Evolutionary conservation across 1,284 basidiomycete species (phyloP), one percentile per base, ranked within the genome.

Genomic region (Pascua sp.): DNA sequence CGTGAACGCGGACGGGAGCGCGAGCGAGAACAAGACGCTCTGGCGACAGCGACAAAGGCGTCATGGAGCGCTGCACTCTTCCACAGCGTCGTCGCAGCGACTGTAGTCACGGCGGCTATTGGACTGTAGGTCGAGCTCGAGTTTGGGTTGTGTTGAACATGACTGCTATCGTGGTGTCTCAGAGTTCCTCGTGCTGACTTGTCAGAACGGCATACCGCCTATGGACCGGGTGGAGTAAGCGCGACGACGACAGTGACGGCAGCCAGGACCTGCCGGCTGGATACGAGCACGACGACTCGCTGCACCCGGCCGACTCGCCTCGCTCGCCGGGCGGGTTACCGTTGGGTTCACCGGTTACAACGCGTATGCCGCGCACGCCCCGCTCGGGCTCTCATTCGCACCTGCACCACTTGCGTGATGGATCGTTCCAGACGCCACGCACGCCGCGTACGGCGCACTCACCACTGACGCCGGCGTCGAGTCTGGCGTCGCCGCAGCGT

Each of bases 101-200:
- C 65, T 4, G 68, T 71, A 0, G 62, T 67, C 43, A 59, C 67
- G 2, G 69, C 67, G 8, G 69, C 69, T 1, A 56, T 71, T 3
- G 68, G 69, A 43, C 55, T 71, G 69, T 71, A 54, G 63, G 70
- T 60, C n/a, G n/a, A n/a, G n/a, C 8, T 32, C 24, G 7, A 4
- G 24, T 32, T 32, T 32, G 24, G 7, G 24, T 32, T 32, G n/a
- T n/a, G n/a, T n/a, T n/a, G n/a, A n/a, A n/a, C n/a, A n/a, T n/a
- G n/a, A n/a, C 24, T 32, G 24, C 7, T 32, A 32, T 7, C 24
- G 4, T 32, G 4, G 24, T 32, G 4, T 32, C 24, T 3, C 24
- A 37, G 32, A 16, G 12, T 11, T 17, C 37, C 38, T 15, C 12
- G 7, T 1, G 42, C 58, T 60, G 39, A 60, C 54, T 32, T 32